Evolutionary conservation across 2,329 filamentous ascomycete genomes (phyloP), one percentile per base, ranked within the genome.

Genomic region (Zopfia rhizophila): DNA sequence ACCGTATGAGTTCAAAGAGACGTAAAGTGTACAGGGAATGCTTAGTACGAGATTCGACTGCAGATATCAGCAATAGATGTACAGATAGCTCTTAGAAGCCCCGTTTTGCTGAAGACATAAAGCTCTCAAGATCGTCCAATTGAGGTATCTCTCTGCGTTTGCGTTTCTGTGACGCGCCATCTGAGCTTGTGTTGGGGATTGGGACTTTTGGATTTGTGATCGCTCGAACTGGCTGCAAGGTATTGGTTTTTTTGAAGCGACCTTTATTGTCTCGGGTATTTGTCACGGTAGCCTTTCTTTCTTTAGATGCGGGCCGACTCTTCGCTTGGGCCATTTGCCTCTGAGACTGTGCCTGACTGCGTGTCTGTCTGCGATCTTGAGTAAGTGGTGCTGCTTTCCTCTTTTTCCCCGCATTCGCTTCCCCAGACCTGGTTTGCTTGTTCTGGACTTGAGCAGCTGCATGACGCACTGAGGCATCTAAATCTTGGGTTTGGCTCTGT

Each of bases 1-100:
- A 18, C 80, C 84, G 13, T 97, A 96, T 72, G 80, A 83, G 65
- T 97, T 91, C 72, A 68, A 69, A 22, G 76, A 79, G 67, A 80
- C 77, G 21, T 79, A 73, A 50, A 50, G 10, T 33, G 13, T 4
- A 32, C 5, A 31, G 19, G n/a, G n/a, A n/a, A n/a, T n/a, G n/a
- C n/a, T n/a, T n/a, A n/a, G 5, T 5, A 6, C 3, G 22, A 10
- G 7, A 32, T 10, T 32, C 29, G 14, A 7, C 14, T 32, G 12
- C 8, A 2, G 12, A 43, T 43, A 12, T 33, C 21, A 16, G 19
- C 8, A 11, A 10, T 29, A 39, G 29, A 37, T 37, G n/a, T 22
- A 37, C 19, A 13, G 14, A 17, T n/a, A 19, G 24, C 13, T 30
- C 13, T 19, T 21, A 12, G 27, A 32, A 16, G 14, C 24, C 8